phyloP scores from a whole-genome alignment of 2,329 filamentous ascomycete species.

The Diaporthe sp. region DNA sequence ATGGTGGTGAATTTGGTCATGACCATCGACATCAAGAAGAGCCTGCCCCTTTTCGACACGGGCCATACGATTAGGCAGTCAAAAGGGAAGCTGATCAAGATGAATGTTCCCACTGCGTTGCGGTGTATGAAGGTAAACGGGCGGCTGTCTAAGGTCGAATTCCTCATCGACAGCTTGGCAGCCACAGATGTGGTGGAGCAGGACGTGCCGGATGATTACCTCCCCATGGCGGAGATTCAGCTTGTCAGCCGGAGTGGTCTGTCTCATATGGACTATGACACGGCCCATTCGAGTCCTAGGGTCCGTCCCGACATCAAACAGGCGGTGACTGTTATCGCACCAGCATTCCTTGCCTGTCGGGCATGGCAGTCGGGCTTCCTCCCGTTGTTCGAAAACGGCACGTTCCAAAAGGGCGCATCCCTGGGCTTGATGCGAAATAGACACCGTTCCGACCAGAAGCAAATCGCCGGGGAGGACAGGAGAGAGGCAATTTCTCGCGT shows the following conservation, averaged over 20 bases:
- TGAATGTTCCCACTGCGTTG: slow-evolving; percentile 36
- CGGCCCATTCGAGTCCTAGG: background rate
- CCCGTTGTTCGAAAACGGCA: slow-evolving; percentile 20
- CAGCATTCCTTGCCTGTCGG: slow-evolving; percentile 33
- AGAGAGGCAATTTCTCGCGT: background rate
- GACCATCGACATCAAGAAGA: slow-evolving; percentile 26
- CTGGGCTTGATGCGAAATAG: background rate
- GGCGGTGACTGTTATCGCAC: slow-evolving; percentile 20
- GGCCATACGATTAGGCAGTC: background rate
- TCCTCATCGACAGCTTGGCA: background rate
- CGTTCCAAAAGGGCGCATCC: background rate
- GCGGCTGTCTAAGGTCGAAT: background rate
- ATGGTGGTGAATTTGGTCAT: slow-evolving; percentile 19
- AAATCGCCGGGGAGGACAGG: background rate
- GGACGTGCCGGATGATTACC: background rate
- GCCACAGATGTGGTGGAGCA: background rate
- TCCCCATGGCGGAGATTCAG: slow-evolving; percentile 35
- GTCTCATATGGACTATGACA: background rate
- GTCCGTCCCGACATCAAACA: background rate
- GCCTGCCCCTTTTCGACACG: slow-evolving; percentile 34
- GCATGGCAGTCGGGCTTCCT: slow-evolving; percentile 37
- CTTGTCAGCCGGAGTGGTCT: slow-evolving; percentile 1
- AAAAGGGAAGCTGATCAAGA: slow-evolving; percentile 26
- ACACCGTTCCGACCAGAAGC: background rate
- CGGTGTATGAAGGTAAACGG: slow-evolving; percentile 33